phyloP scores from a whole-genome alignment of 2,329 filamentous ascomycete species.

The Diaporthe citrichinensis region DNA sequence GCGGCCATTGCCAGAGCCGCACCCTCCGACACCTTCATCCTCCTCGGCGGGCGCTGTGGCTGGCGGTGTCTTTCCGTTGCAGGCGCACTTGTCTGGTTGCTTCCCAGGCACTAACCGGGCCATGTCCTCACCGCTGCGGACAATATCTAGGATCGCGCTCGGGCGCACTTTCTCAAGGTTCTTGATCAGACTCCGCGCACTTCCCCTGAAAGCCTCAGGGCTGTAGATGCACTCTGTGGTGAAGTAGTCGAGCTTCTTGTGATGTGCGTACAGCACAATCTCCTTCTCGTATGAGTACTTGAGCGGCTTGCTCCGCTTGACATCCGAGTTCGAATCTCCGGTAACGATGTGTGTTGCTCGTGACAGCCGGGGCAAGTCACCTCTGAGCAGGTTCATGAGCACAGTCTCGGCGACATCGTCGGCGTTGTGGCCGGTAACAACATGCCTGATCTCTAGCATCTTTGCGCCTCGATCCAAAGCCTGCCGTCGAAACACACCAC shows the following conservation, averaged over 20 bases:
- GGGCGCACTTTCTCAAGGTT: constrained; percentile 93
- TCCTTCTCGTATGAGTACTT: constrained; percentile 99
- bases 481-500: constrained; percentile 94
- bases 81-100: constrained; percentile 61
- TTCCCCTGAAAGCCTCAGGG: constrained; percentile 95
- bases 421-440: constrained; percentile 97
- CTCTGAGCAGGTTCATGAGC: constrained; percentile 94
- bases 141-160: constrained; percentile 94
- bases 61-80: constrained; percentile 58
- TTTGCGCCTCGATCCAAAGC: constrained; percentile 93
- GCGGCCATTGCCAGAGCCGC: constrained; percentile 78
- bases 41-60: constrained; percentile 59
- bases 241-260: constrained; percentile 98
- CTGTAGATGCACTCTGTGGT: constrained; percentile 99
- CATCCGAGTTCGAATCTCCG: constrained; percentile 82
- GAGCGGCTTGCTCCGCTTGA: constrained; percentile 94
- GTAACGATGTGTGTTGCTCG: constrained; percentile 93
- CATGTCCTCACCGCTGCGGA: constrained; percentile 96
- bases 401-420: constrained; percentile 98
- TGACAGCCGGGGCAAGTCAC: constrained; percentile 88
- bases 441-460: constrained; percentile 88
- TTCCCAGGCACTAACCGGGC: constrained; percentile 82
- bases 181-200: constrained; percentile 92
- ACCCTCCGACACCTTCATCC: constrained; percentile 78
- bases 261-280: constrained; percentile 96